phyloP scores from a whole-genome alignment of 257 asterid species.

The Solanum bulbocastanum region DNA sequence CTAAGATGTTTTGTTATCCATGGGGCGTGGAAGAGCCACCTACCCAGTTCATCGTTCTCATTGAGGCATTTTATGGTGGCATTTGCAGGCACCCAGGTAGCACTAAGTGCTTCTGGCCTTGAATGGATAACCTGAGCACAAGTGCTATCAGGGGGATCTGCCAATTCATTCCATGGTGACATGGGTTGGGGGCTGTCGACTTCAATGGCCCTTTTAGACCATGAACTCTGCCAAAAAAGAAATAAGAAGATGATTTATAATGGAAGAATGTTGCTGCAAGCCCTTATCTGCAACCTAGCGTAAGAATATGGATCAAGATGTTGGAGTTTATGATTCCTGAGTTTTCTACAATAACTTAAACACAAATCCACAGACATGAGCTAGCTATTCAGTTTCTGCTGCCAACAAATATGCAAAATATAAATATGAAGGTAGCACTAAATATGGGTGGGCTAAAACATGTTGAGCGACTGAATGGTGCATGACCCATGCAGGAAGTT shows the following conservation, averaged over 20 bases:
- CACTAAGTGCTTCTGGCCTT: constrained; percentile 21
- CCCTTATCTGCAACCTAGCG: background rate
- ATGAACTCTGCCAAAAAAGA: constrained; percentile 24
- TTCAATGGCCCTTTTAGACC: constrained; percentile 33
- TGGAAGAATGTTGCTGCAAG: background rate
- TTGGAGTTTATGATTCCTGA: background rate
- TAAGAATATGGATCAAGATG: background rate
- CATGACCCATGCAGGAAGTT: background rate
- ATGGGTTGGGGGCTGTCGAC: constrained; percentile 23
- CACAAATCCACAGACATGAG: background rate
- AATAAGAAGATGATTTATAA: background rate
- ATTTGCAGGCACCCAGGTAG: constrained; percentile 20
- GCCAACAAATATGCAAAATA: background rate
- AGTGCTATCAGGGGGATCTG: constrained; percentile 32
- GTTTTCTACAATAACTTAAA: background rate
- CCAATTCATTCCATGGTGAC: constrained; percentile 25
- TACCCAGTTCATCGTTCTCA: constrained; percentile 21
- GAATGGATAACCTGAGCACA: constrained; percentile 32
- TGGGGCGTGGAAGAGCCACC: background rate
- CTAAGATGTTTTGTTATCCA: background rate
- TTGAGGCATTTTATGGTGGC: constrained; percentile 6
- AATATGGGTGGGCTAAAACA: background rate
- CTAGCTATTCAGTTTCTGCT: background rate
- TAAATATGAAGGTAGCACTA: background rate
- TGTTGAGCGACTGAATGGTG: background rate